phyloP scores from a whole-genome alignment of 352 stramenopile genomes.

The Achlya hypogyna region DNA sequence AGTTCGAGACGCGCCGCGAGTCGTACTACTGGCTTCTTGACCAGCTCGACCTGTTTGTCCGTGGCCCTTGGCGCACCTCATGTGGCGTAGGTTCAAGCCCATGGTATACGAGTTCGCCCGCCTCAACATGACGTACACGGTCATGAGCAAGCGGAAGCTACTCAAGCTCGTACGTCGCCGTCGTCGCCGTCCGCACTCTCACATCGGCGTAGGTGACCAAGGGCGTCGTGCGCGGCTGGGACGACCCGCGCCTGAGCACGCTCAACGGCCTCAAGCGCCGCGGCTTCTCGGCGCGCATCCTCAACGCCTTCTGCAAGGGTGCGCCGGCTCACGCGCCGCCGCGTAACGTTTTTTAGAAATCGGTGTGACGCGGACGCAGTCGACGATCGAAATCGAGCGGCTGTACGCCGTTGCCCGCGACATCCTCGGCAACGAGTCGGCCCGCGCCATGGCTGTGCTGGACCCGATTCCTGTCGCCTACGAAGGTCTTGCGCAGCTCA shows the following conservation, averaged over 20 bases:
- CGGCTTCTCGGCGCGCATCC: slow-evolving; percentile 74
- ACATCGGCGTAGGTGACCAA: slow-evolving; percentile 63
- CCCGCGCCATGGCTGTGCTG: slow-evolving; percentile 72
- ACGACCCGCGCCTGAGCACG: slow-evolving; percentile 97
- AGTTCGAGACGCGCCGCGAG: slow-evolving; percentile 98
- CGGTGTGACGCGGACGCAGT: slow-evolving; percentile 77
- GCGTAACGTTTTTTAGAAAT: slow-evolving; percentile 27
- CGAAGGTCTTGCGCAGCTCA: not conserved
- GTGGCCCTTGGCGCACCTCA: not conserved
- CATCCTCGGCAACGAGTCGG: slow-evolving; percentile 55
- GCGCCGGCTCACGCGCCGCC: not conserved
- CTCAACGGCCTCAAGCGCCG: slow-evolving; percentile 90
- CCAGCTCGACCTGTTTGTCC: slow-evolving; percentile 81
- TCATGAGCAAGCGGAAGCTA: slow-evolving; percentile 98
- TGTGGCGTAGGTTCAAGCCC: slow-evolving; percentile 80
- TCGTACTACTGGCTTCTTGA: slow-evolving; percentile 99
- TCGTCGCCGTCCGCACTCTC: not conserved
- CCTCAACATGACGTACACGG: slow-evolving; percentile 97
- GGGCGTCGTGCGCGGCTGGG: slow-evolving; percentile 83
- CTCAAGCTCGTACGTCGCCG: slow-evolving; percentile 77
- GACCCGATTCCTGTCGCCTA: slow-evolving; percentile 32
- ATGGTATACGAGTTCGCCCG: slow-evolving; percentile 96
- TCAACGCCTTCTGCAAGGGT: slow-evolving; percentile 82
- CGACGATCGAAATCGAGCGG: slow-evolving; percentile 78
- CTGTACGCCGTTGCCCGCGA: slow-evolving; percentile 62